Base-by-base conservation (phyloP, 495 filamentous ascomycete species). In the Penicillium manginii region DNA sequence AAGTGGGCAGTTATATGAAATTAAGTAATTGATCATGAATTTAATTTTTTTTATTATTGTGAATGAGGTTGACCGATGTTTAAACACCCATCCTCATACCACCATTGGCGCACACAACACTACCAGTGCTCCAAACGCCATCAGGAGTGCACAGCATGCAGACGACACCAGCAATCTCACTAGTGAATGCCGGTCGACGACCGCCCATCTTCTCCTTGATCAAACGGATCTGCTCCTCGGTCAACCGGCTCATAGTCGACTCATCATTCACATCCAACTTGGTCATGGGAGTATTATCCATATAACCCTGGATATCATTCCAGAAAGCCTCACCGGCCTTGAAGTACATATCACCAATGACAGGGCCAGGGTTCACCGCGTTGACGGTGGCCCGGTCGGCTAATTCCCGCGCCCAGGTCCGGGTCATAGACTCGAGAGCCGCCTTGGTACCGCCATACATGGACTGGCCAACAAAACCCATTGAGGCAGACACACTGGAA, bases 401-500 rank as follows among this genome's bases (percentile, higher is more conserved):
- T 35, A 97, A 76, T 74, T 97, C 93, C 18, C 90, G 81, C 0
- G 86, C 78, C 93, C 92, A 97, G 2, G 90, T 92, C 9, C 93
- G 81, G 11, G 92, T 96, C 92, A 96, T 94, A n/a, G 88, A 83
- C 60, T 97, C 93, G 32, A 96, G 64, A 0, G 93, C 92, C 0
- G 89, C 92, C 73, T 97, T 97, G 61, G 88, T 93, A 3, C 91
- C 92, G 39, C 89, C 91, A 67, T 96, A 97, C 32, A 96, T 84
- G 7, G 83, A 83, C 72, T 94, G 90, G 6, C 79, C 82, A 2
- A 77, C 67, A 72, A 91, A 91, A 0, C 92, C 91, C 11, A 87
- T 70, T 4, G 80, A 81, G 1, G 88, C 82, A 5, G 86, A 84
- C 8, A 96, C 86, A 57, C 82, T 86, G 14, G 85, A 90, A 60